Percentiles rank a stretch among this genome's conserved stretches.
Evolutionary conservation across 306 rosid genomes (phyloP).

Genomic region (Senna siamea): DNA sequence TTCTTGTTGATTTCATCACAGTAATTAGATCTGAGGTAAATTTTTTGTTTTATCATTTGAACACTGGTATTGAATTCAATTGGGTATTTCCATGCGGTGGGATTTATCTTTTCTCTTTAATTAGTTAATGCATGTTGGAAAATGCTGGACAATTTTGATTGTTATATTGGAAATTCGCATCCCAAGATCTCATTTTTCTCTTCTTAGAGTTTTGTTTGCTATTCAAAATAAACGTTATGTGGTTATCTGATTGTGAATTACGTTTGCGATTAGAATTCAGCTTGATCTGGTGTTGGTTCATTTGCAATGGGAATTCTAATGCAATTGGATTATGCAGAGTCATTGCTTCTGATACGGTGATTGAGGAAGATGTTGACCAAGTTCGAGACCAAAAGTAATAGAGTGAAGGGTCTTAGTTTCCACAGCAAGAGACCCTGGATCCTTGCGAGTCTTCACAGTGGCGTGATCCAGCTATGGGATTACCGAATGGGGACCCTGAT

Average conservation of each 20-base stretch:
- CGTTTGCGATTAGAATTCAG: constrained; percentile 24
- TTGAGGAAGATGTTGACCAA: constrained; percentile 82
- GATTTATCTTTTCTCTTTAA: not conserved
- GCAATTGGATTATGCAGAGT: constrained; percentile 46
- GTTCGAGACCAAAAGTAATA: constrained; percentile 93
- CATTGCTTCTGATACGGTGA: constrained; percentile 28
- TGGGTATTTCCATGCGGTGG: not conserved
- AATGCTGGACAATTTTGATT: constrained; percentile 28
- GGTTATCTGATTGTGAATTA: constrained; percentile 29
- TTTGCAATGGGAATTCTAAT: constrained; percentile 39
- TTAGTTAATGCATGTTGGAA: not conserved
- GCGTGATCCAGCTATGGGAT: constrained; percentile 98
- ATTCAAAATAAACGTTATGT: not conserved
- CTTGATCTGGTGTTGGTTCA: constrained; percentile 18
- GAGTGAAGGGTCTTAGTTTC: constrained; percentile 97
- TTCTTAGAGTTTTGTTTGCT: constrained; percentile 7
- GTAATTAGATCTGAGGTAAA: constrained; percentile 50
- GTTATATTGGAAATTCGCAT: not conserved
- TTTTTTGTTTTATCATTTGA: not conserved
- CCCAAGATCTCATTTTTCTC: not conserved
- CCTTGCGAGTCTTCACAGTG: constrained; percentile 97
- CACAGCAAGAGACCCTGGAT: constrained; percentile 94
- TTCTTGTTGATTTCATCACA: constrained; percentile 24
- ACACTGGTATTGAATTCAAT: constrained; percentile 5
- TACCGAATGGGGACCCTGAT: constrained; percentile 95